A percentile compares a stretch with the other conserved stretches of the same genome.
Conservation (phyloP, 306 rosid genomes). For the Cicer cuneatum region DNA sequence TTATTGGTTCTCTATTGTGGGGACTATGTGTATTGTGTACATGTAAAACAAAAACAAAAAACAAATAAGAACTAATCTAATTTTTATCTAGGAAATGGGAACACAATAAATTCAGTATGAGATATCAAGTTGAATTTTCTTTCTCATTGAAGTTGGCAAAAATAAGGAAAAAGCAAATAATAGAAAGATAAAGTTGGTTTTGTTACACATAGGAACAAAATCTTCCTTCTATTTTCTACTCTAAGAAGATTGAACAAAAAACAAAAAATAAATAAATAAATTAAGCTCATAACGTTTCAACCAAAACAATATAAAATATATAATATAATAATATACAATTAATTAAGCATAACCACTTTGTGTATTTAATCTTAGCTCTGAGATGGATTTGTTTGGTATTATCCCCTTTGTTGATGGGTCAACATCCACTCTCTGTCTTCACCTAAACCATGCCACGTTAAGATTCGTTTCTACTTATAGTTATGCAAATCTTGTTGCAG, state of each 20-base stretch:
- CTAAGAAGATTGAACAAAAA: not conserved
- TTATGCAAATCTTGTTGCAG: conserved; percentile 47
- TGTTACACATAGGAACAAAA: conserved; percentile 14
- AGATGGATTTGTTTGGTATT: conserved; percentile 79
- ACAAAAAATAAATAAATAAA: not conserved
- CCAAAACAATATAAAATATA: conserved; percentile 51
- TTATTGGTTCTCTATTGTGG: conserved; percentile 61
- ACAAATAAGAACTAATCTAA: conserved; percentile 39
- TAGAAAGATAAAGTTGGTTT: conserved; percentile 44
- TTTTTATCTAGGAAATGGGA: conserved; percentile 29
- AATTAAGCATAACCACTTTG: conserved; percentile 55
- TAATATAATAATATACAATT: conserved; percentile 43
- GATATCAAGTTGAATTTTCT: conserved; percentile 46
- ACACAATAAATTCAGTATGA: conserved; percentile 43
- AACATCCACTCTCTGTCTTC: conserved; percentile 86
- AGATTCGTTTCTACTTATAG: conserved; percentile 69
- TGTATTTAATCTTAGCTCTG: conserved; percentile 47
- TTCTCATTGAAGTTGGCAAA: conserved; percentile 52
- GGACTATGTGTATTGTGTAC: conserved; percentile 36
- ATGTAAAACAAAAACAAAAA: not conserved
- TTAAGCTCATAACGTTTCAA: conserved; percentile 60
- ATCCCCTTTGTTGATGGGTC: conserved; percentile 85
- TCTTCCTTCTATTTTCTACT: not conserved
- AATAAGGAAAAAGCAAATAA: conserved; percentile 24
- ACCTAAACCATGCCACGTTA: conserved; percentile 82